Conservation (phyloP, 129 eudicot species). For the Chrysanthemum seticuspe region DNA sequence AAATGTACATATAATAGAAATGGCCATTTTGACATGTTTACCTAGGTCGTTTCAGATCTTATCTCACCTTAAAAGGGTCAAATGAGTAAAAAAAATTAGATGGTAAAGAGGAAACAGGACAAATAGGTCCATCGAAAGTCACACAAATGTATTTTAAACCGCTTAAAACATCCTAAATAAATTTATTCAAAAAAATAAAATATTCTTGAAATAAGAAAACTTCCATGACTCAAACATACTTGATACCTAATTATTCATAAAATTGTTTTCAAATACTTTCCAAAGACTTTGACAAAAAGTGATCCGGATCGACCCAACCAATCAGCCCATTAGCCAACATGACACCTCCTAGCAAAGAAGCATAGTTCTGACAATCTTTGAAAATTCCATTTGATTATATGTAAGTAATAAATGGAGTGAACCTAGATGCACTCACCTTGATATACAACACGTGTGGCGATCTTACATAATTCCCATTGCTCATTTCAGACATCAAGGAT, state of each 20-base stretch:
- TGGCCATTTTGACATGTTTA: background rate
- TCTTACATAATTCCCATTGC: conserved; percentile 69
- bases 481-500: conserved; percentile 67
- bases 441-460: conserved; percentile 72
- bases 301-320: background rate
- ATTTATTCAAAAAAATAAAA: background rate
- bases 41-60: background rate
- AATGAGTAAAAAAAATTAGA: background rate
- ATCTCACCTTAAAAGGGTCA: background rate
- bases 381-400: background rate
- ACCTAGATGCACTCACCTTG: conserved; percentile 47
- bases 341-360: conserved; percentile 12
- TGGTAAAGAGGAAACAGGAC: background rate
- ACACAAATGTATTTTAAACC: background rate
- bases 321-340: background rate
- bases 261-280: background rate
- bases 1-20: background rate
- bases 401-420: background rate
- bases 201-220: background rate
- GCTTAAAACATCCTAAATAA: background rate
- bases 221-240: background rate
- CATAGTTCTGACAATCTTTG: background rate
- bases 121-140: background rate
- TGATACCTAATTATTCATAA: background rate
- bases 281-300: background rate